These are phyloP conservation scores for Udeniomyces megalosporus DNA, from an alignment of 768 basidiomycete genomes.

Conservation along the genomic window DNA sequence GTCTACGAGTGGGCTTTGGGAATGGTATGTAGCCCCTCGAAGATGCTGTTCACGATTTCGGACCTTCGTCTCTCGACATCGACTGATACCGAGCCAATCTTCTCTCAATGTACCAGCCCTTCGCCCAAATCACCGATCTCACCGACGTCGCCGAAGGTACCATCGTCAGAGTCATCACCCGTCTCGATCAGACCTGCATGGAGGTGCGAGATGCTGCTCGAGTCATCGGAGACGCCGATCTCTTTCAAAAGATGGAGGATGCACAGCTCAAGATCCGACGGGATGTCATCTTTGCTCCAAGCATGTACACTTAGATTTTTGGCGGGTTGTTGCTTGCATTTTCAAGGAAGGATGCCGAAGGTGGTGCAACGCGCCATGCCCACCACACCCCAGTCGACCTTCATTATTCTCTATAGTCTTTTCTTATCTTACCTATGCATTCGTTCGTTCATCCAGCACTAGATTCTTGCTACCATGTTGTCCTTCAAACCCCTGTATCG, in stretches of 20 bases:
- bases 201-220: constrained; percentile 94
- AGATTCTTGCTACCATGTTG: too few species aligned
- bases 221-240: constrained; percentile 85
- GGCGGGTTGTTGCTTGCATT: too few species aligned
- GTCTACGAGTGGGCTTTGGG: constrained; percentile 99
- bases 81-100: neutral
- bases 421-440: too few species aligned
- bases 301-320: too few species aligned
- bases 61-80: neutral
- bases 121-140: constrained; percentile 77
- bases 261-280: constrained; percentile 83
- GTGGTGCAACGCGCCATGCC: too few species aligned
- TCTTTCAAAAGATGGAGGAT: constrained; percentile 98
- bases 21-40: constrained; percentile 48
- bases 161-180: constrained; percentile 87
- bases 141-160: constrained; percentile 96
- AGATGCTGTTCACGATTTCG: neutral
- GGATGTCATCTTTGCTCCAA: constrained; percentile 38
- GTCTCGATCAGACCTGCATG: constrained; percentile 88
- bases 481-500: too few species aligned
- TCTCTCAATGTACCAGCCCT: constrained; percentile 64
- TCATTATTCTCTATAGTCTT: too few species aligned
- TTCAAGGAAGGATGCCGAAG: too few species aligned
- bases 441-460: too few species aligned
- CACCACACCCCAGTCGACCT: too few species aligned